A percentile compares a stretch with the other conserved stretches of the same genome.
Conservation (phyloP, 2,329 filamentous ascomycete species). For the Colletotrichum siamense region DNA sequence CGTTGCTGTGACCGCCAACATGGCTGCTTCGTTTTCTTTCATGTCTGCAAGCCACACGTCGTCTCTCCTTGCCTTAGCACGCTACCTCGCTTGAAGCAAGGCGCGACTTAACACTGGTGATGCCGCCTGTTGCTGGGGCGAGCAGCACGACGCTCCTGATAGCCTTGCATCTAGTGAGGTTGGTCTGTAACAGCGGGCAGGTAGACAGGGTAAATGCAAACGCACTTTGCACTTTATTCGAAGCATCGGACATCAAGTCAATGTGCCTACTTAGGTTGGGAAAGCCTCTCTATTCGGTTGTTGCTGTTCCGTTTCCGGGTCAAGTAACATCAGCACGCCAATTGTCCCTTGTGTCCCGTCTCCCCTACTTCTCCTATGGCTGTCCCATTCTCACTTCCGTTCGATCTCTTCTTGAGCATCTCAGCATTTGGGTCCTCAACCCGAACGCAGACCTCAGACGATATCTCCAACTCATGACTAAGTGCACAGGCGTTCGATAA, state of each 20-base stretch:
- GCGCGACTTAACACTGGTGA: background rate
- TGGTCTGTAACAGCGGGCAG: background rate
- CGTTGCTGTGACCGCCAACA: constrained; percentile 17
- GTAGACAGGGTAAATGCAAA: background rate
- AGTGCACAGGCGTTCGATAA: background rate
- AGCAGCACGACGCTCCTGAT: background rate
- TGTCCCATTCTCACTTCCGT: background rate
- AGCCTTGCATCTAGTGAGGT: background rate
- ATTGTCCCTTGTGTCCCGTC: background rate
- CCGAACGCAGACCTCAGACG: background rate
- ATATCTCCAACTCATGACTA: background rate
- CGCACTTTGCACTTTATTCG: background rate
- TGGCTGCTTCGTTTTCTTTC: background rate
- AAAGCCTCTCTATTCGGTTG: background rate
- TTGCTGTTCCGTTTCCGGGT: background rate
- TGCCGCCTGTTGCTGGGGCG: background rate
- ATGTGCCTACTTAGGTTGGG: background rate
- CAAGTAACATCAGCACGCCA: background rate
- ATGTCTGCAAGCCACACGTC: background rate
- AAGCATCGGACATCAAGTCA: background rate
- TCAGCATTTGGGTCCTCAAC: background rate
- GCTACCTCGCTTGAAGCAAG: background rate
- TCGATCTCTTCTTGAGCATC: background rate
- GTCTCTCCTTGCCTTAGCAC: background rate
- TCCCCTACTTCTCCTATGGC: background rate